Conservation (phyloP, 176 grass and related monocot species). For the Triticum urartu region DNA sequence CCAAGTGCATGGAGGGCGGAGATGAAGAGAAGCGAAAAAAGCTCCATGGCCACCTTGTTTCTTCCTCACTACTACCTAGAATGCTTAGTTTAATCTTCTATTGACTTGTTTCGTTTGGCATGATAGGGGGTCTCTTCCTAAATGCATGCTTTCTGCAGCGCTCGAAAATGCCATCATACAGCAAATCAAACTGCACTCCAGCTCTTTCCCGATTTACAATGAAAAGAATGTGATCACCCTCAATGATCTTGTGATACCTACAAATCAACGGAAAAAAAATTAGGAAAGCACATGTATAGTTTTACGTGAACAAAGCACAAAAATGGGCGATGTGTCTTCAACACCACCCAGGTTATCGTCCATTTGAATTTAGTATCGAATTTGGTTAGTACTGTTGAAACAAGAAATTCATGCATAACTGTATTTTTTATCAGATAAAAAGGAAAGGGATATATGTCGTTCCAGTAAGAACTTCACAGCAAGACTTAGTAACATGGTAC, state of each 20-base stretch:
- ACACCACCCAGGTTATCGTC: neutral
- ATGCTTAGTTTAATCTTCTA: constrained; percentile 29
- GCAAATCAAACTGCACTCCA: constrained; percentile 89
- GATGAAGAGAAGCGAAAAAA: constrained; percentile 20
- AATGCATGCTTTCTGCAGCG: constrained; percentile 83
- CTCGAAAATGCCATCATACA: constrained; percentile 94
- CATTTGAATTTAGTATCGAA: constrained; percentile 8
- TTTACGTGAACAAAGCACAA: neutral
- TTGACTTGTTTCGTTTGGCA: constrained; percentile 69
- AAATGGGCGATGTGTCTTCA: neutral
- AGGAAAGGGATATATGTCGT: neutral
- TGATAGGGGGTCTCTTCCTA: constrained; percentile 49
- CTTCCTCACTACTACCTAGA: constrained; percentile 33
- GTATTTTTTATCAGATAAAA: neutral
- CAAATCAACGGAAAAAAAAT: neutral
- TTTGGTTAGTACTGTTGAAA: neutral
- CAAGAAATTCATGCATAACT: neutral
- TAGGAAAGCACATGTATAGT: neutral
- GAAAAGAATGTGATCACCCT: constrained; percentile 96
- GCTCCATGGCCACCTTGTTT: neutral
- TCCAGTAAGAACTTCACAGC: neutral
- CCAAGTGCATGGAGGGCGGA: neutral
- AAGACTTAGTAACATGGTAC: constrained; percentile 35
- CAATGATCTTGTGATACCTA: constrained; percentile 96
- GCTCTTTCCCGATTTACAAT: constrained; percentile 96